phyloP scores from a whole-genome alignment of 805 yeast species.

The Hyphopichia homilentoma region DNA sequence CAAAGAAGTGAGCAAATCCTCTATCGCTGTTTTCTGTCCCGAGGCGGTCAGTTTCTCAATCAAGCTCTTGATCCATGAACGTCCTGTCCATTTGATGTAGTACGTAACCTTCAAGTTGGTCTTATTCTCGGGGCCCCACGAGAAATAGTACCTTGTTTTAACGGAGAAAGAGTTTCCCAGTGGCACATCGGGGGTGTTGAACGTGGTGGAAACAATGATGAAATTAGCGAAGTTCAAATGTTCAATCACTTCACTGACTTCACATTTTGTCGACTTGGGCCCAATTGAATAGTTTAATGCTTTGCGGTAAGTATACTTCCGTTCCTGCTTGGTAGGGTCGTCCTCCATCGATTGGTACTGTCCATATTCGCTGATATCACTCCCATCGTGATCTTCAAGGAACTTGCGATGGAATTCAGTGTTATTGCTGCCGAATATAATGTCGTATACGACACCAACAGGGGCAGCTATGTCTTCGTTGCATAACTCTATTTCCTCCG shows the following conservation, averaged over 20 bases:
- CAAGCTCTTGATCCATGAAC: constrained; percentile 87
- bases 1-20: constrained; percentile 42
- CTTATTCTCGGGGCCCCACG: constrained; percentile 67
- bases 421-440: constrained; percentile 63
- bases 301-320: constrained; percentile 66
- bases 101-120: constrained; percentile 65
- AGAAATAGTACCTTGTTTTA: constrained; percentile 63
- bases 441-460: constrained; percentile 65
- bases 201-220: constrained; percentile 58
- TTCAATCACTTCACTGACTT: constrained; percentile 55
- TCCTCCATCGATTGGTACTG: constrained; percentile 30
- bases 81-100: constrained; percentile 83
- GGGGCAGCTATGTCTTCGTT: constrained; percentile 62
- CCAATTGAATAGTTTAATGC: constrained; percentile 82
- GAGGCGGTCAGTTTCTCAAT: constrained; percentile 79
- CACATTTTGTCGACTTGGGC: constrained; percentile 86
- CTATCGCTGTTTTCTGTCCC: constrained; percentile 71
- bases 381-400: constrained; percentile 44
- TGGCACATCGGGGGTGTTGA: constrained; percentile 92
- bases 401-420: constrained; percentile 34
- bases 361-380: constrained; percentile 38
- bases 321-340: constrained; percentile 36
- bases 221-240: constrained; percentile 49
- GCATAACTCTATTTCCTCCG: constrained; percentile 44
- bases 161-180: constrained; percentile 81